Conservation (phyloP, 2,329 filamentous ascomycete genomes). For the Colletotrichum eremochloae region DNA sequence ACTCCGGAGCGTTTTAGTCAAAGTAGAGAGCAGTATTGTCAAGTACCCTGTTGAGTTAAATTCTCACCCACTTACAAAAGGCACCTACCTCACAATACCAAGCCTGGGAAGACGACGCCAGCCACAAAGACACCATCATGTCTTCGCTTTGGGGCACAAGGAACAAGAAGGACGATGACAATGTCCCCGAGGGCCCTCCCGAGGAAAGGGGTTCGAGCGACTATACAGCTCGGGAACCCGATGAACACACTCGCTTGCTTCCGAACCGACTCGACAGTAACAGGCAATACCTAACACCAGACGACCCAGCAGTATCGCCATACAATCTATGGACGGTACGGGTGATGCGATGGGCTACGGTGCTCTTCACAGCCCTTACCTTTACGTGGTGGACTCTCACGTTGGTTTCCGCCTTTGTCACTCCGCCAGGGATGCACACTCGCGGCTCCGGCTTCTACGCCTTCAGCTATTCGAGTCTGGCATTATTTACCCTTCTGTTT, state of each 20-base stretch:
- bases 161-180: constrained; percentile 45
- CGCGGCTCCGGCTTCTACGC: constrained; percentile 94
- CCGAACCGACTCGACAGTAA: constrained; percentile 73
- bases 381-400: constrained; percentile 95
- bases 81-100: neutral
- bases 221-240: constrained; percentile 47
- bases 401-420: constrained; percentile 91
- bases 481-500: constrained; percentile 80
- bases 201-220: constrained; percentile 32
- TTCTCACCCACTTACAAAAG: neutral
- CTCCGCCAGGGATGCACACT: constrained; percentile 86
- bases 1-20: neutral
- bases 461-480: constrained; percentile 85
- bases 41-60: neutral
- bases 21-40: neutral
- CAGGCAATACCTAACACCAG: constrained; percentile 52
- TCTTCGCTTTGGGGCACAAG: constrained; percentile 35
- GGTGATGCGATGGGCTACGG: constrained; percentile 80
- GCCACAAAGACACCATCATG: constrained; percentile 19
- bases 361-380: constrained; percentile 80
- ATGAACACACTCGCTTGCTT: constrained; percentile 76
- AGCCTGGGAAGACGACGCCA: neutral
- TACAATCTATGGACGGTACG: constrained; percentile 97
- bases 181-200: constrained; percentile 46
- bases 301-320: constrained; percentile 76